Evolutionary conservation across 805 yeast species (phyloP).

Genomic region (Ogataea methanolica): DNA sequence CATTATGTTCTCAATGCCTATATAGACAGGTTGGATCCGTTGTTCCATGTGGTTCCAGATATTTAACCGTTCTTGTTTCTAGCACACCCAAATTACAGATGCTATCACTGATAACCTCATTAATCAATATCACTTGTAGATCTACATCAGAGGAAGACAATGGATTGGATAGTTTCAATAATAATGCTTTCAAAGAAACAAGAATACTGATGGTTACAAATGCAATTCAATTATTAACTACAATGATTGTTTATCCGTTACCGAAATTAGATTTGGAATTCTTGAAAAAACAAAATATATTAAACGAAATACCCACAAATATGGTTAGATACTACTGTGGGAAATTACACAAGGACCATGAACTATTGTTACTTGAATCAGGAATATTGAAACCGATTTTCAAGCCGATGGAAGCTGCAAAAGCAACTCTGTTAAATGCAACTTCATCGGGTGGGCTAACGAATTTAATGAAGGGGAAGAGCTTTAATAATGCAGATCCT

Average conservation of each 20-base stretch:
- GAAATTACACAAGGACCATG: constrained; percentile 49
- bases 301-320: constrained; percentile 36
- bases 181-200: constrained; percentile 31
- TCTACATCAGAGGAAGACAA: constrained; percentile 40
- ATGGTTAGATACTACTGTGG: constrained; percentile 48
- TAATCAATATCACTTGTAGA: constrained; percentile 59
- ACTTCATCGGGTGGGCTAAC: constrained; percentile 19
- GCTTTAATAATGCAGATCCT: constrained; percentile 13
- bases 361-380: constrained; percentile 44
- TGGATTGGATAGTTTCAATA: constrained; percentile 33
- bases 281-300: constrained; percentile 29
- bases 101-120: constrained; percentile 58
- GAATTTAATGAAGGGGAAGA: constrained; percentile 23
- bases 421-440: constrained; percentile 1
- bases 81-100: constrained; percentile 44
- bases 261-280: constrained; percentile 43
- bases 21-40: constrained; percentile 42
- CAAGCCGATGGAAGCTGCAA: constrained; percentile 33
- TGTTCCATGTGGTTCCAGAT: constrained; percentile 53
- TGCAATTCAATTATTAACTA: constrained; percentile 56
- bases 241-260: constrained; percentile 59
- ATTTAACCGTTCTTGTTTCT: constrained; percentile 50
- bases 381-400: constrained; percentile 46
- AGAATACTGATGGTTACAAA: constrained; percentile 47
- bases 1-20: constrained; percentile 57